Evolutionary conservation across 371 early-diverging fungal genomes (phyloP), one percentile per base, ranked within the genome.

Genomic region (Mucor velutinosus): DNA sequence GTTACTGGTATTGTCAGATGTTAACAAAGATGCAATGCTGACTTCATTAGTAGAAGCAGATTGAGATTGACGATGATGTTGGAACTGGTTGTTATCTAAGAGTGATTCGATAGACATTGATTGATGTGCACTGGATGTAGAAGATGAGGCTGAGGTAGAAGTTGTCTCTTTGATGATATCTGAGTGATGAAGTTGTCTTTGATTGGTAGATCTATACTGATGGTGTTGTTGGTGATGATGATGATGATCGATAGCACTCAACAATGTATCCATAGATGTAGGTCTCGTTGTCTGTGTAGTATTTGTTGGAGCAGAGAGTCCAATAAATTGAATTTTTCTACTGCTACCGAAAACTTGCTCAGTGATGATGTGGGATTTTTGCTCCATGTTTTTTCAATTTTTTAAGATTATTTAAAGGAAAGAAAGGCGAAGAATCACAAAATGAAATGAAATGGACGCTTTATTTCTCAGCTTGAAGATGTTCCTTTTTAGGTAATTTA

Each of bases 261-360:
- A 35, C 17, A 71, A 37, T 58, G 72, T 64, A 49, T 67, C 53
- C 68, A 72, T 59, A 37, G 68, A 67, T 41, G 53, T 43, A 10
- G 47, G 47, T 47, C 47, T 47, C 21, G 47, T 8, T 2, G 47
- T 47, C 4, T 47, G 19, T 21, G 47, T 47, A 8, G n/a, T 47
- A 47, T 47, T 47, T 45, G 61, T 25, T 51, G 53, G 12, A n/a
- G 64, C 41, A 14, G 66, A 33, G 30, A 77, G 37, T n/a, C 76
- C 77, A 62, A 82, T 77, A 32, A 82, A 74, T 49, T 79, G 79
- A 17, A 82, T 67, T 37, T 70, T 74, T 74, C 75, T 70, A 64
- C 80, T 80, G 27, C 76, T 76, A 21, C 83, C 83, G 57, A 75
- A 82, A 6, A 76, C 75, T 64, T 76, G 76, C 55, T 78, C 74